Base-by-base conservation (phyloP, 208 protist species). In the Polymyxa betae region DNA sequence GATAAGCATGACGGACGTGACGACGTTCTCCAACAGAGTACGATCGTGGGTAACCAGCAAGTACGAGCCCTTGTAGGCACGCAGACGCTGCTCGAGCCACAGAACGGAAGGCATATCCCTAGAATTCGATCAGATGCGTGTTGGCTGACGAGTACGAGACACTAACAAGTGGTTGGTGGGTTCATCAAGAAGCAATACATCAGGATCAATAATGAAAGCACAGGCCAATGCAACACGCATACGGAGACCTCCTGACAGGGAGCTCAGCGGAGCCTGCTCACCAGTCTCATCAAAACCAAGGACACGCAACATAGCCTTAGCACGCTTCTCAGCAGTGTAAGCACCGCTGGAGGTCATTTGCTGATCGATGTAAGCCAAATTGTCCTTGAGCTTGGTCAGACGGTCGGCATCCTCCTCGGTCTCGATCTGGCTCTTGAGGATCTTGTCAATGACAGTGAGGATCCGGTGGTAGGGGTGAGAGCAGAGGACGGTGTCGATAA, bases 141-240 rank as follows among this genome's bases (percentile, higher is more conserved):
- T 49, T 20, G 64, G 45, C 91, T 45, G 93, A 5, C 90, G 1
- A 5, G 90, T 90, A 0, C 54, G 38, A 10, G 54, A 10, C 0
- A 92, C 38, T 72, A 94, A 92, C 24, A 94, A 91, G 66, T 94
- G 91, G 68, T 93, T 93, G 24, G 91, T 92, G 0, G 38, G 60
- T 40, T 93, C 92, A 45, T 93, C 91, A 32, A 93, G 38, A 16
- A 93, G 45, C 44, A 94, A 29, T 0, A 93, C 38, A 41, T 93
- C 92, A 32, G 88, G 88, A 12, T 43, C n/a, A 20, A 88, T 43
- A n/a, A 89, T 88, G 88, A 89, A 89, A 10, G 88, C 88, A 49
- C 32, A 89, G 12, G 64, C 88, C 20, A 89, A n/a, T 20, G 88
- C 88, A 29, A 89, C 88, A 89, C 88, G 88, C 88, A 89, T 89